Evolutionary conservation across 2,329 filamentous ascomycete genomes (phyloP).

Genomic region (Diplodia sapinea): DNA sequence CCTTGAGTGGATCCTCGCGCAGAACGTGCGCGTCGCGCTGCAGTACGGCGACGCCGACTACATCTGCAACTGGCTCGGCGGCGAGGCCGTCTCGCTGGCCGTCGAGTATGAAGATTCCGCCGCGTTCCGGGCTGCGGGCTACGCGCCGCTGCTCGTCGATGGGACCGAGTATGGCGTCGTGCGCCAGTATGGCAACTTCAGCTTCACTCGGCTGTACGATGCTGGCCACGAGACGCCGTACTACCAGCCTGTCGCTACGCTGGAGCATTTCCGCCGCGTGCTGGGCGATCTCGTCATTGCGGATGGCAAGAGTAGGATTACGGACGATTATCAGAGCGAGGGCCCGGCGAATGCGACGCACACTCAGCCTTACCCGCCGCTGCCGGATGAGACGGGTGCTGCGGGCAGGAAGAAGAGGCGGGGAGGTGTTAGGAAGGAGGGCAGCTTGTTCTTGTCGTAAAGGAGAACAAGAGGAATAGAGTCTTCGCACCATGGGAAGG

Average conservation of each 20-base stretch:
- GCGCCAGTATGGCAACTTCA: constrained; percentile 74
- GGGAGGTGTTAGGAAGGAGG: background rate
- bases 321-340: constrained; percentile 13
- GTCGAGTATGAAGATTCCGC: constrained; percentile 33
- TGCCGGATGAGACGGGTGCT: constrained; percentile 27
- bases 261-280: constrained; percentile 23
- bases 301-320: constrained; percentile 6
- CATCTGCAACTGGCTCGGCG: constrained; percentile 47
- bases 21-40: constrained; percentile 47
- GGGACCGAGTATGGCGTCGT: constrained; percentile 68
- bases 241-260: constrained; percentile 27
- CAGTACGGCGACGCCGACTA: constrained; percentile 48
- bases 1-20: constrained; percentile 49
- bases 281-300: constrained; percentile 16
- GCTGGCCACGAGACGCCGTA: constrained; percentile 58
- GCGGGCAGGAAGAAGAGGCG: background rate
- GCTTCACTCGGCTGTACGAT: constrained; percentile 59
- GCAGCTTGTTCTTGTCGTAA: constrained; percentile 2
- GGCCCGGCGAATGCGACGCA: constrained; percentile 20
- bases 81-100: constrained; percentile 54
- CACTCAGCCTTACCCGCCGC: constrained; percentile 27
- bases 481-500: no score
- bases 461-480: background rate
- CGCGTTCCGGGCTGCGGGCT: constrained; percentile 69
- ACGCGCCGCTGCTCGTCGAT: constrained; percentile 73